Evolutionary conservation across 257 asterid genomes (phyloP), one percentile per base, ranked within the genome.

Genomic region (Nicotiana knightiana): DNA sequence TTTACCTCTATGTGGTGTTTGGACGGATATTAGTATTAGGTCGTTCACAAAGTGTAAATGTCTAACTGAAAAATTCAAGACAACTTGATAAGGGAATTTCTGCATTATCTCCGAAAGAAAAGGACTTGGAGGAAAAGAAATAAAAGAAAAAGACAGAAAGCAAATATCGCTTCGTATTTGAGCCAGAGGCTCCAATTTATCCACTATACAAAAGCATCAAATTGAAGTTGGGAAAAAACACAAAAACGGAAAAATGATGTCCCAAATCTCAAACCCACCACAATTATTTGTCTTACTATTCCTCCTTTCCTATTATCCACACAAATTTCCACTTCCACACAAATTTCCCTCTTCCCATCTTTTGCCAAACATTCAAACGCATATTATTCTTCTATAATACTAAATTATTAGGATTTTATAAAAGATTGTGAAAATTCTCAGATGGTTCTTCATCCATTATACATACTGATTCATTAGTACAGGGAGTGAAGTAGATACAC

Each of bases 261-360:
- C 21, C 76, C 39, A 46, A 73, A 46, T 46, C 79, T 71, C 61
- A 71, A 71, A 46, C 39, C 62, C 79, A 26, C 79, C 79, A 28
- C 26, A 75, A 48, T 18, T 75, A 39, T 26, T 75, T 75, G 64
- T 75, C 64, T 39, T 59, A 75, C 53, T 75, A 75, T 48, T 75
- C 46, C 16, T 26, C 6, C 16, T 26, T 10, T 18, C 59, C n/a
- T 73, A 73, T 26, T 73, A 73, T 73, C 79, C 79, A 73, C 61
- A 24, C 61, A 71, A 71, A 33, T 68, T 37, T n/a, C 77, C 77
- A 39, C 30, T 68, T 68, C 78, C 58, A 70, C 78, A 70, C 78
- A 48, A 13, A 11, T 61, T 61, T 75, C 63, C 24, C 64, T 5
- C 64, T 58, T 58, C 10, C 63, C 80, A 61, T 75, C 12, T 75